A percentile compares a stretch with the other conserved stretches of the same genome.
phyloP scores from a whole-genome alignment of 495 filamentous ascomycete species.

The Podospora sp. region DNA sequence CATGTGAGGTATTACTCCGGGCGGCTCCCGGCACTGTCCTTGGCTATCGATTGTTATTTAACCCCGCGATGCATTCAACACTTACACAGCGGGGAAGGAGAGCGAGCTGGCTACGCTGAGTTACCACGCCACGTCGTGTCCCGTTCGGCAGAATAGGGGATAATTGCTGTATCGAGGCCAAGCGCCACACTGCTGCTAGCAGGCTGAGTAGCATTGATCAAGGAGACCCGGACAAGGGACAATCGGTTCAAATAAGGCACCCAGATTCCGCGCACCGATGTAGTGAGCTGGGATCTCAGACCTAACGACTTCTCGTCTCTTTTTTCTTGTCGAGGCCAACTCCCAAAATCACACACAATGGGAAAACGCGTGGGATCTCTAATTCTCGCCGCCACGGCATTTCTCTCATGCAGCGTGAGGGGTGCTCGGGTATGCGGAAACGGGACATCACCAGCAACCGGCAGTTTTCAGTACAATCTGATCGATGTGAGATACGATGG shows the following conservation, averaged over 20 bases:
- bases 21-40: no score
- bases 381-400: slow-evolving; percentile 21
- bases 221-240: not conserved
- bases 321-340: not conserved
- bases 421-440: slow-evolving; percentile 36
- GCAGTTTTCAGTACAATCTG: slow-evolving; percentile 34
- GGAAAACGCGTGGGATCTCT: not conserved
- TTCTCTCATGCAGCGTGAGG: slow-evolving; percentile 18
- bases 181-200: not conserved
- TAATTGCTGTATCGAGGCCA: not conserved
- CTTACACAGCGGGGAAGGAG: no score
- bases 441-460: slow-evolving; percentile 14
- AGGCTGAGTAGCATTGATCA: not conserved
- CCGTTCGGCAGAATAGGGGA: not conserved
- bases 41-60: no score
- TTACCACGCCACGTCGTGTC: not conserved
- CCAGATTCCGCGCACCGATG: not conserved
- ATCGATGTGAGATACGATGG: slow-evolving; percentile 42
- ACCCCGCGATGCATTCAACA: no score
- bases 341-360: not conserved
- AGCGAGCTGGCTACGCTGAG: no score
- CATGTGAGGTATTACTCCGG: not conserved
- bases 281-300: no score
- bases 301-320: no score
- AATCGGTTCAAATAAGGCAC: not conserved